Evolutionary conservation across 192 early-diverging fungal genomes (phyloP).

Genomic region (Rhizophagus prolifer): DNA sequence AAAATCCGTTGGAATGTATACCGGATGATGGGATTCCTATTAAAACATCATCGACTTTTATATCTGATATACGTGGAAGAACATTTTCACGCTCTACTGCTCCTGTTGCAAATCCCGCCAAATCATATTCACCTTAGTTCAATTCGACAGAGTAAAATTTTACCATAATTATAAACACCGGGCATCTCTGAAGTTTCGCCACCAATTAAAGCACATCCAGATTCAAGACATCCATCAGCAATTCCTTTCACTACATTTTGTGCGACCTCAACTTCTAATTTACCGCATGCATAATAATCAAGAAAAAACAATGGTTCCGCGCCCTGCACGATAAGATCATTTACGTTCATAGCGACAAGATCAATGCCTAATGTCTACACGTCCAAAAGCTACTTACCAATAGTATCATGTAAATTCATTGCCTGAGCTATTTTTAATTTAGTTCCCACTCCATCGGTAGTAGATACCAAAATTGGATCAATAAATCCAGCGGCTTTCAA

Average conservation of each 20-base stretch:
- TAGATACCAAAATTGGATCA: conserved; percentile 94
- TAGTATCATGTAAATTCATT: conserved; percentile 84
- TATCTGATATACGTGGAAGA: conserved; percentile 77
- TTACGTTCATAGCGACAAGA: conserved; percentile 99
- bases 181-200: conserved; percentile 99
- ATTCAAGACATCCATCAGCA: conserved; percentile 86
- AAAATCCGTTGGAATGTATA: conserved; percentile 99
- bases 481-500: conserved; percentile 87
- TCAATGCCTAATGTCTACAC: conserved; percentile 60
- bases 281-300: conserved; percentile 96
- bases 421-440: conserved; percentile 96
- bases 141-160: neutral
- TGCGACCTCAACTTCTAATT: conserved; percentile 90
- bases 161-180: conserved; percentile 77
- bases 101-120: conserved; percentile 96
- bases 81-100: conserved; percentile 90
- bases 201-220: conserved; percentile 93
- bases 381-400: conserved; percentile 51
- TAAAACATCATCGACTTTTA: conserved; percentile 79
- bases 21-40: conserved; percentile 95
- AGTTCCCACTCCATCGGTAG: conserved; percentile 98
- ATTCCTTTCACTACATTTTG: conserved; percentile 91
- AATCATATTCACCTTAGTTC: conserved; percentile 76
- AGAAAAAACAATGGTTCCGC: conserved; percentile 99
- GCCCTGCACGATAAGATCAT: conserved; percentile 98